Evolutionary conservation across 371 early-diverging fungal genomes (phyloP).

Genomic region (Mortierella sp.): DNA sequence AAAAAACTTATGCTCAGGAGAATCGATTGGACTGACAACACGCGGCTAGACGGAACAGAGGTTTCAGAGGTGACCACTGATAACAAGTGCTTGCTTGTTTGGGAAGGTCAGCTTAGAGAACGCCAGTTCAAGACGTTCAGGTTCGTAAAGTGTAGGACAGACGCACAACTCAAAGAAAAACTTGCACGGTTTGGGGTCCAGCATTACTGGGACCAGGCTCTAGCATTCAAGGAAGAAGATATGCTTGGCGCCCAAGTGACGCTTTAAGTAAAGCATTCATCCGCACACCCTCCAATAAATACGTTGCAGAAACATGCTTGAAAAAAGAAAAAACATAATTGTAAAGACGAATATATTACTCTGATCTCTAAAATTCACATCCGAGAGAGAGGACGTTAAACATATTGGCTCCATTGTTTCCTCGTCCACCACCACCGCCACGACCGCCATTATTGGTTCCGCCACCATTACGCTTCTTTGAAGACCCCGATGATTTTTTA

Average conservation of each 20-base stretch:
- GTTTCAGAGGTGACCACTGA: slow-evolving; percentile 60
- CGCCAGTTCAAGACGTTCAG: slow-evolving; percentile 85
- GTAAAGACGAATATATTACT: background rate
- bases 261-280: slow-evolving; percentile 11
- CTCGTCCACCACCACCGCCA: slow-evolving; percentile 5
- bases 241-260: slow-evolving; percentile 47
- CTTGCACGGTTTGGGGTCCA: slow-evolving; percentile 28
- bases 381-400: slow-evolving; percentile 52
- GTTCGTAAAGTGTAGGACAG: slow-evolving; percentile 81
- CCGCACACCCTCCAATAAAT: background rate
- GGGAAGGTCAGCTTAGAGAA: slow-evolving; percentile 91
- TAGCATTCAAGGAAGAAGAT: slow-evolving; percentile 52
- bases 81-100: slow-evolving; percentile 89
- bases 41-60: slow-evolving; percentile 53
- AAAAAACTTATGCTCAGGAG: slow-evolving; percentile 96
- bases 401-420: slow-evolving; percentile 44
- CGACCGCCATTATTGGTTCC: background rate
- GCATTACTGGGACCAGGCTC: slow-evolving; percentile 52
- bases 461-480: slow-evolving; percentile 37
- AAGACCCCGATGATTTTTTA: slow-evolving; percentile 35
- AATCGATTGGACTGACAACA: slow-evolving; percentile 91
- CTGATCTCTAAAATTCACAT: slow-evolving; percentile 37
- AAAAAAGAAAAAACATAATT: background rate
- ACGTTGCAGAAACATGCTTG: background rate
- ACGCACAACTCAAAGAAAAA: slow-evolving; percentile 58